A percentile compares a stretch with the other conserved stretches of the same genome.
Conservation (phyloP, 2,329 filamentous ascomycete species). For the Aspergillus luchuensis region DNA sequence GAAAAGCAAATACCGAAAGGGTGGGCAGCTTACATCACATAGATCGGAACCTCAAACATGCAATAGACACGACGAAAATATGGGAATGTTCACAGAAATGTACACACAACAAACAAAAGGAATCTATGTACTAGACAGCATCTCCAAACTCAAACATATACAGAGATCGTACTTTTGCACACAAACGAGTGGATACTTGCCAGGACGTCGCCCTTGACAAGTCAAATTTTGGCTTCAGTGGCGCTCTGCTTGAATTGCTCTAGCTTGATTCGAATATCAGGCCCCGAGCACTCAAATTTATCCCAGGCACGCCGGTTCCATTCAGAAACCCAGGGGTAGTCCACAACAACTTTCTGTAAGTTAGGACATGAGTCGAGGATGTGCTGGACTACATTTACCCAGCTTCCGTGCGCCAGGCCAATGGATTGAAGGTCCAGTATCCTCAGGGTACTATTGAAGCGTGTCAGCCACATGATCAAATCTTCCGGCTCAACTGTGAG, state of each 20-base stretch:
- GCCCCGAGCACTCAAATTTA: background rate
- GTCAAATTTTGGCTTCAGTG: background rate
- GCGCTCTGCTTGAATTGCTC: background rate
- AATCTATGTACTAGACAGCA: too few relatives aligned
- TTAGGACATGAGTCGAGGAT: background rate
- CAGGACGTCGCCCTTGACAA: background rate
- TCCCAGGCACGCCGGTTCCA: too few relatives aligned
- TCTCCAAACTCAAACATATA: too few relatives aligned
- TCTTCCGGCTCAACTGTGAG: background rate
- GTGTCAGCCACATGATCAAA: background rate
- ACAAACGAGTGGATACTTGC: background rate
- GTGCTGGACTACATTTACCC: background rate
- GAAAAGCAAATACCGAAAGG: too few relatives aligned
- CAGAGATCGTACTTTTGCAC: too few relatives aligned
- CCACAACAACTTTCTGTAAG: background rate
- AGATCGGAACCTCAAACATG: background rate
- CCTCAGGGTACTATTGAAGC: background rate
- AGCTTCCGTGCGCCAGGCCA: background rate
- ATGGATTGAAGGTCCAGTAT: background rate
- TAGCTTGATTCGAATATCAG: background rate
- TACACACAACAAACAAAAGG: too few relatives aligned
- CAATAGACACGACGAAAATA: too few relatives aligned
- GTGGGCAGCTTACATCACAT: background rate
- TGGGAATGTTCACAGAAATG: too few relatives aligned
- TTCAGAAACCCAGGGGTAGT: background rate